Evolutionary conservation across 176 grass and related monocot species (phyloP).

Genomic region (Canna indica): DNA sequence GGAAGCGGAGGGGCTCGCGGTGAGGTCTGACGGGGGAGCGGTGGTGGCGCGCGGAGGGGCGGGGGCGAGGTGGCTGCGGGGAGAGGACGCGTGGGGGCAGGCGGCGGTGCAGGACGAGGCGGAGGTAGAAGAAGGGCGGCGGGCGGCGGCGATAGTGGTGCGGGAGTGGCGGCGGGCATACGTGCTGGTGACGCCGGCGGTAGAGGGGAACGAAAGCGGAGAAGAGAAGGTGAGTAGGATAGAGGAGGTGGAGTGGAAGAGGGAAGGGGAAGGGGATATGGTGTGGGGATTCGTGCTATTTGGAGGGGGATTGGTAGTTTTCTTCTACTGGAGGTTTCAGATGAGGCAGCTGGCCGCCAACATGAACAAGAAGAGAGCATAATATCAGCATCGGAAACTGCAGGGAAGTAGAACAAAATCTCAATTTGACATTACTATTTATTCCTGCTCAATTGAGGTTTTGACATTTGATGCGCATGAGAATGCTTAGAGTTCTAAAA

Average conservation of each 20-base stretch:
- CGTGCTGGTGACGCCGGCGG: constrained; percentile 30
- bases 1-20: constrained; percentile 25
- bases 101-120: constrained; percentile 31
- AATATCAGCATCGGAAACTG: not conserved
- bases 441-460: not conserved
- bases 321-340: constrained; percentile 92
- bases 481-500: not conserved
- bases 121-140: constrained; percentile 6
- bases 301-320: constrained; percentile 48
- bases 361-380: constrained; percentile 75
- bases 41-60: constrained; percentile 25
- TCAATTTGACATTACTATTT: not conserved
- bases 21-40: constrained; percentile 39
- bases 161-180: constrained; percentile 54
- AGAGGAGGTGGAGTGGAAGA: constrained; percentile 67
- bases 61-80: constrained; percentile 32
- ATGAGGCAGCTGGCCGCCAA: constrained; percentile 53
- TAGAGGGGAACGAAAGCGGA: constrained; percentile 6
- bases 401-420: not conserved
- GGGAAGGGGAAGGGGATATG: constrained; percentile 60
- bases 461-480: not conserved
- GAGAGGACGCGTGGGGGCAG: constrained; percentile 55
- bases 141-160: constrained; percentile 37
- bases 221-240: constrained; percentile 24
- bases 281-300: constrained; percentile 44